Percentiles rank a stretch among this genome's conserved stretches.
phyloP scores from a whole-genome alignment of 768 basidiomycete species.

The Rhizopogon salebrosus region DNA sequence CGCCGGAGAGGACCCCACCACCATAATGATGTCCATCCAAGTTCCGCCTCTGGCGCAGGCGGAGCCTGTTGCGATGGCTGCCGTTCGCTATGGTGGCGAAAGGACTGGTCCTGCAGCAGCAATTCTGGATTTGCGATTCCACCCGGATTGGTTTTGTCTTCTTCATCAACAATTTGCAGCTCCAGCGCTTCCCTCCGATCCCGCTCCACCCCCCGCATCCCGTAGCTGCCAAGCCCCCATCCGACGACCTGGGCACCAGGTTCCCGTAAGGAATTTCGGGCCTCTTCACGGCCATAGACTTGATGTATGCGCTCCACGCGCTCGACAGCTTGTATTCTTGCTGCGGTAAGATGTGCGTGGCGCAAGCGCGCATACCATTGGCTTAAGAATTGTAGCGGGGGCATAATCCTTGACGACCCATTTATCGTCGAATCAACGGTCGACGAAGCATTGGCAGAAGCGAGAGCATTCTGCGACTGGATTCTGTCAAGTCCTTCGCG shows the following conservation, averaged over 20 bases:
- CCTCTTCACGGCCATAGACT: constrained; percentile 40
- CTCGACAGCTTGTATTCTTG: constrained; percentile 66
- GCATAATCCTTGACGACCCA: neutral
- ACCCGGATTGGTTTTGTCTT: constrained; percentile 6
- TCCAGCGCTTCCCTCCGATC: constrained; percentile 18
- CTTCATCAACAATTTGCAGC: constrained; percentile 11
- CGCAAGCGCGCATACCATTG: constrained; percentile 58
- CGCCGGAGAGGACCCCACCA: constrained; percentile 77
- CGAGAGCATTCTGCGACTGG: constrained; percentile 8
- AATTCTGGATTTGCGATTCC: constrained; percentile 6
- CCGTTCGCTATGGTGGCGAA: constrained; percentile 7
- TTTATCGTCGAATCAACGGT: neutral
- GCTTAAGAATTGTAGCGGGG: constrained; percentile 32
- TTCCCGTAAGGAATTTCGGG: constrained; percentile 16
- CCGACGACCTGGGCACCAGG: constrained; percentile 34
- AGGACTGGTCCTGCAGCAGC: constrained; percentile 10
- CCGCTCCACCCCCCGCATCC: constrained; percentile 33
- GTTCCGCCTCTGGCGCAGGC: constrained; percentile 2
- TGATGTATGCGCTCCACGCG: constrained; percentile 61
- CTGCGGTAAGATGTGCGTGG: constrained; percentile 67
- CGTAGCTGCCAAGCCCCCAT: constrained; percentile 76
- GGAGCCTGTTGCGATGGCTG: constrained; percentile 4
- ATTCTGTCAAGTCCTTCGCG: neutral
- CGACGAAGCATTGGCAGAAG: neutral
- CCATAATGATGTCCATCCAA: constrained; percentile 46